These are phyloP conservation scores for Daldinia caldariorum DNA, from an alignment of 495 filamentous ascomycete species.

Conservation along the genomic window DNA sequence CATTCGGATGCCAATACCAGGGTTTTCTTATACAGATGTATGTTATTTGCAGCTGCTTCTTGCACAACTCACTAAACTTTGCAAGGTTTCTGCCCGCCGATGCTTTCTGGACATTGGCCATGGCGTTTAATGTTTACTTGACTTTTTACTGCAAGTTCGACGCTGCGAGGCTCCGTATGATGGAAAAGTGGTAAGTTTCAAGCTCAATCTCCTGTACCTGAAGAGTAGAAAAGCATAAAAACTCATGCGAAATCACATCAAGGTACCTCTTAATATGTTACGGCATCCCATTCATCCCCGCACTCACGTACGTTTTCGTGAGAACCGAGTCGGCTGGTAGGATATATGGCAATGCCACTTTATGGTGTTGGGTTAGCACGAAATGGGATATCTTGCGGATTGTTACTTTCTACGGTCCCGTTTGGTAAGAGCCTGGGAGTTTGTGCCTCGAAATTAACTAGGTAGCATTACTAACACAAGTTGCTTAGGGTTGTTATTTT, in stretches of 20 bases:
- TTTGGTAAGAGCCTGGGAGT: slow-evolving; percentile 66
- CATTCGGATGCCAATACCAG: slow-evolving; percentile 76
- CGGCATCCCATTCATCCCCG: slow-evolving; percentile 76
- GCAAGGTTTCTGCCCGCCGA: slow-evolving; percentile 81
- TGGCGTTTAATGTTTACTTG: slow-evolving; percentile 89
- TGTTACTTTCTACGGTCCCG: slow-evolving; percentile 81
- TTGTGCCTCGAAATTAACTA: background rate
- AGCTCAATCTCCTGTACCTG: background rate
- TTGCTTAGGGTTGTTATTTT: slow-evolving; percentile 67
- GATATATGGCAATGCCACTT: slow-evolving; percentile 79
- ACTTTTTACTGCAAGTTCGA: slow-evolving; percentile 84
- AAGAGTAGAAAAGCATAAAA: background rate
- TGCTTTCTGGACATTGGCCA: slow-evolving; percentile 81
- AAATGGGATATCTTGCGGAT: slow-evolving; percentile 79
- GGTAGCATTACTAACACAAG: slow-evolving; percentile 27
- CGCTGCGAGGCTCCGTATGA: slow-evolving; percentile 68
- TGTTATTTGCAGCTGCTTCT: slow-evolving; percentile 30
- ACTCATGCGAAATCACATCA: background rate
- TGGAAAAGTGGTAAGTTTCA: slow-evolving; percentile 66
- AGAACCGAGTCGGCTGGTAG: slow-evolving; percentile 57
- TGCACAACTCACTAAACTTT: slow-evolving; percentile 24
- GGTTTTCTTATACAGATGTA: slow-evolving; percentile 78
- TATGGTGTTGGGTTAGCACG: slow-evolving; percentile 84
- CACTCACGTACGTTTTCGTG: slow-evolving; percentile 74
- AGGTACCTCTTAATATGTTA: slow-evolving; percentile 76